Evolutionary conservation across 768 basidiomycete species (phyloP).

Genomic region (Naganishia onofrii): DNA sequence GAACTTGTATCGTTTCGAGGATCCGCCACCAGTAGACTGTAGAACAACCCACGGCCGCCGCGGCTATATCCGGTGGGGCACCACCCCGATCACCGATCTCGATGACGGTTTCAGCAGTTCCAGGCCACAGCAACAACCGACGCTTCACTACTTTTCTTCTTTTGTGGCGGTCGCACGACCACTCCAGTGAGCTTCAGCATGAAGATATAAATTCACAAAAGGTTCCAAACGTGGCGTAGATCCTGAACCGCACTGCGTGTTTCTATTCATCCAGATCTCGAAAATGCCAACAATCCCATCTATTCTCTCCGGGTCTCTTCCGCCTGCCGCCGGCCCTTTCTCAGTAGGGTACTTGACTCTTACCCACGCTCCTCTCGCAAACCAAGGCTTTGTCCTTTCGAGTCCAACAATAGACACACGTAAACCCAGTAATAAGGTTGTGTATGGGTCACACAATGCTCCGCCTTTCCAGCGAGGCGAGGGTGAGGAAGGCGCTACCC

Average conservation of each 20-base stretch:
- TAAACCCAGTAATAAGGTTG: background rate
- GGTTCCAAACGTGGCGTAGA: too few relatives aligned
- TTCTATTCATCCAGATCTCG: background rate
- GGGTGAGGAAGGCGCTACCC: background rate
- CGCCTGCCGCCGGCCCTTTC: slow-evolving; percentile 9
- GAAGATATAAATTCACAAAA: background rate
- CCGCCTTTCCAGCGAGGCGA: background rate
- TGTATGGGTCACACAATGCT: background rate
- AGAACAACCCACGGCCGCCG: background rate
- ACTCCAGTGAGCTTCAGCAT: background rate
- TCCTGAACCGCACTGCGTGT: too few relatives aligned
- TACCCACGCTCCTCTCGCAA: slow-evolving; percentile 5
- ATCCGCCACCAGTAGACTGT: background rate
- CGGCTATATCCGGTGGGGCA: background rate
- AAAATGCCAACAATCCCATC: slow-evolving; percentile 28
- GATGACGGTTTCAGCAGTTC: background rate
- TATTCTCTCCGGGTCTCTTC: slow-evolving; percentile 20
- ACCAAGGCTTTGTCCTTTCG: slow-evolving; percentile 15
- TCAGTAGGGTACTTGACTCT: slow-evolving; percentile 28
- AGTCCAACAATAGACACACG: slow-evolving; percentile 13
- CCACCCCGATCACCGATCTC: slow-evolving; percentile 1
- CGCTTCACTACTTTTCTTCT: background rate
- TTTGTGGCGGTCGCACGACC: background rate
- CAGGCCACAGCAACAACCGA: background rate
- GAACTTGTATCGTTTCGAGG: background rate